Evolutionary conservation across 805 yeast species (phyloP), one percentile per base, ranked within the genome.

Genomic region (Saturnispora besseyi): DNA sequence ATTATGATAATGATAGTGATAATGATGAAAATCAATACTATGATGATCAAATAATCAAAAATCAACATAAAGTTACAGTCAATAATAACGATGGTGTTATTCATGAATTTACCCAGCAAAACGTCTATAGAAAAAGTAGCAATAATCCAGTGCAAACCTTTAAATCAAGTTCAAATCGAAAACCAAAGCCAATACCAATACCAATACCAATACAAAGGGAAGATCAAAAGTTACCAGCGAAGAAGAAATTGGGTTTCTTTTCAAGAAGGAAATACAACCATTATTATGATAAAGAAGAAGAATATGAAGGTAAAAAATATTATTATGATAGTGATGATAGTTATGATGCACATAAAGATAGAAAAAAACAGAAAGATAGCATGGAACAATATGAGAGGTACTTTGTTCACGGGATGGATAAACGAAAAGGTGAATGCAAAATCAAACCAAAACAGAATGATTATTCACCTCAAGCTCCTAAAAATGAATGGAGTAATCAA

Each of bases 341-440:
- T 15, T 29, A 38, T 5, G 18, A 24, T n/a, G 26, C 31, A 5
- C 28, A 32, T 24, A 10, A 29, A 15, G 28, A 45, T 7, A 33
- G 48, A n/a, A 31, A 30, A 12, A 24, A 52, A 31, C 43, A 48
- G 12, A 41, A 44, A 6, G 24, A 24, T 9, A 42, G 41, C 31
- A 22, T 54, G 48, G 44, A 45, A 10, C 52, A 52, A 15, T 54
- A 54, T 37, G 53, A 49, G 41, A 50, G 44, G 12, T 48, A 41
- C 24, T 52, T 50, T 44, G 52, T 54, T 18, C 50, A 52, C 29
- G 57, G 57, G 1, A 44, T 53, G 22, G 51, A 42, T 18, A 41
- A 36, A n/a, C 30, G 21, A 10, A 7, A 36, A 31, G 9, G n/a
- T 7, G n/a, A 28, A 3, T 8, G 24, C 13, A 28, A 28, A 21